Conservation (phyloP, 257 asterid genomes). For the Capsicum pubescens region DNA sequence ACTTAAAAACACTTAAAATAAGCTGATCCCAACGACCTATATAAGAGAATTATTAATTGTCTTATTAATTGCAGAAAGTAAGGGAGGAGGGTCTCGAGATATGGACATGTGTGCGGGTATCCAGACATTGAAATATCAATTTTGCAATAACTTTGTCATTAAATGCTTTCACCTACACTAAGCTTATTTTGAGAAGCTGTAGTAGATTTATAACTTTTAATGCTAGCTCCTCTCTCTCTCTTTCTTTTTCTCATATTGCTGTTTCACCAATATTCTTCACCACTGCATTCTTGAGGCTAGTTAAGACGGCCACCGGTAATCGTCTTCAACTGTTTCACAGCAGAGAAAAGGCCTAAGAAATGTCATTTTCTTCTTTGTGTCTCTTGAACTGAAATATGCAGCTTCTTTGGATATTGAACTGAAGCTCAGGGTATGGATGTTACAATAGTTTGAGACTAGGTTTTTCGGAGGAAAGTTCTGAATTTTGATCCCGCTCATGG, state of each 20-base stretch:
- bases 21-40: no score
- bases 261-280: slow-evolving; percentile 30
- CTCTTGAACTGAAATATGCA: slow-evolving; percentile 12
- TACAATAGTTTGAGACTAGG: not conserved
- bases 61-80: not conserved
- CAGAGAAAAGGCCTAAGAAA: not conserved
- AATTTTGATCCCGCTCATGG: not conserved
- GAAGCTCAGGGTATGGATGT: not conserved
- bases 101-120: slow-evolving; percentile 48
- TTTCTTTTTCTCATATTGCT: not conserved
- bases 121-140: slow-evolving; percentile 47
- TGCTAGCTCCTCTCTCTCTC: slow-evolving; percentile 30
- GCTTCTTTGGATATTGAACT: not conserved
- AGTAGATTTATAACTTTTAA: slow-evolving; percentile 45
- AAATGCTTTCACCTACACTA: slow-evolving; percentile 55
- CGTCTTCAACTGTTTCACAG: not conserved
- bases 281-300: slow-evolving; percentile 33
- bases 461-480: not conserved
- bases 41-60: no score
- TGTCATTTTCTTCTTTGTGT: not conserved
- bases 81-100: not conserved
- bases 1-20: no score
- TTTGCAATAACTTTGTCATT: slow-evolving; percentile 46
- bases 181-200: slow-evolving; percentile 43
- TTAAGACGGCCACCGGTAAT: not conserved